Base-by-base conservation (phyloP, 23 red algal genomes). In the Chondrus crispus region DNA sequence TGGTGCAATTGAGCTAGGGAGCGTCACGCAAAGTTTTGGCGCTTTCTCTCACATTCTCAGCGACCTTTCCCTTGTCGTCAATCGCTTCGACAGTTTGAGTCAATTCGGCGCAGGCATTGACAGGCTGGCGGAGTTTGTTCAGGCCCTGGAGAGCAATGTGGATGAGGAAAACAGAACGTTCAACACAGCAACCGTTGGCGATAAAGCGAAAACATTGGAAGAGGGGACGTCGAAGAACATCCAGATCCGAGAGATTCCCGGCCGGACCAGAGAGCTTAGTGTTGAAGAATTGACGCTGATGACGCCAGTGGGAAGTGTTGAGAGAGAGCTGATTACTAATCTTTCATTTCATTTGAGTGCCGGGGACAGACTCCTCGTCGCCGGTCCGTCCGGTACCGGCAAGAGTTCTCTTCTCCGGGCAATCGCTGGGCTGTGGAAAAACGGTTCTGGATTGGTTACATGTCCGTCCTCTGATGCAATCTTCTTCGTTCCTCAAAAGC, bases 401-500 rank as follows among this genome's bases (percentile, higher is more conserved):
- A 98, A 98, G 75, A 93, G 87, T 16, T 95, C 93, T 36, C 80
- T 98, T 13, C 55, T 98, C 4, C 88, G 96, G 4, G 96, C 94
- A 37, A 94, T 98, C 36, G 96, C 96, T 55, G 96, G 96, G 40
- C 87, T 98, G 14, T 98, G 96, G 96, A 77, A 50, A 5, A 93
- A 77, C 45, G 96, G 96, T 40, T 74, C 42, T 3, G 96, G 96
- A 24, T 22, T 46, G 2, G 74, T 98, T 51, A 88, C 47, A 57
- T 90, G 93, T 40, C 74, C 91, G 6, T 30, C 77, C 24, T 35
- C 68, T 8, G 80, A 76, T 50, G 62, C 55, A 43, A 68, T 94
- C 49, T 98, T 95, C 64, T 98, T 98, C 83, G 77, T 98, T 19
- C 96, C 96, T 3, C 96, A 98, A 73, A 88, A 91, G 42, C 96